phyloP scores from a whole-genome alignment of 1,284 basidiomycete species.

The Ustilago sp. region DNA sequence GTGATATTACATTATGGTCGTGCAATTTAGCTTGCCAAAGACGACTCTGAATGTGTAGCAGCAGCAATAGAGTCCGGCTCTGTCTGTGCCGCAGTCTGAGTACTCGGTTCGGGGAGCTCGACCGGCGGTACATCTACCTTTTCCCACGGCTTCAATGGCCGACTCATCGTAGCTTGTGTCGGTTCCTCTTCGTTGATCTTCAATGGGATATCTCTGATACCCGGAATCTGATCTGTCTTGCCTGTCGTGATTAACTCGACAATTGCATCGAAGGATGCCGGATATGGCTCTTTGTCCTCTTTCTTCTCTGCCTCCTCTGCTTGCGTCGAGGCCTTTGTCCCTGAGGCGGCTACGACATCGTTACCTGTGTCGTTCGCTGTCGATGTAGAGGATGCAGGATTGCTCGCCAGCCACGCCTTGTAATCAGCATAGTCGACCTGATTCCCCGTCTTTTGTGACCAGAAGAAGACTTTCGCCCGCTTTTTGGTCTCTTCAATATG shows the following conservation, averaged over 20 bases:
- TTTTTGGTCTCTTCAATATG: constrained; percentile 49
- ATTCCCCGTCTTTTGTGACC: constrained; percentile 40
- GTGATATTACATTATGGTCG: neutral
- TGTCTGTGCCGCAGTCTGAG: constrained; percentile 8
- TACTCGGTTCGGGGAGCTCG: constrained; percentile 5
- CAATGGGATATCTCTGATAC: constrained; percentile 65
- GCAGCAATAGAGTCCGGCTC: neutral
- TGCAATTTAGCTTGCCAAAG: constrained; percentile 4
- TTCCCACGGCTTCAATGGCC: constrained; percentile 65
- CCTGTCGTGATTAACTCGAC: constrained; percentile 68
- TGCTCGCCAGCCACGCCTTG: constrained; percentile 27
- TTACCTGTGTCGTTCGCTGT: neutral
- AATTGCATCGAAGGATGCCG: constrained; percentile 64
- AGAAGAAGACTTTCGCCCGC: constrained; percentile 55
- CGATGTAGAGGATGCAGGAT: constrained; percentile 4
- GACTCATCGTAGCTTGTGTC: constrained; percentile 48
- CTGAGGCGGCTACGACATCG: neutral
- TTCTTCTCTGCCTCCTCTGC: constrained; percentile 2
- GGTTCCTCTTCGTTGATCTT: constrained; percentile 63
- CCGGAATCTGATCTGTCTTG: constrained; percentile 64
- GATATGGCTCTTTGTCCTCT: constrained; percentile 54
- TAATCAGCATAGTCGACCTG: constrained; percentile 48
- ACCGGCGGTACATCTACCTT: constrained; percentile 11
- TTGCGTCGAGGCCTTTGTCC: neutral
- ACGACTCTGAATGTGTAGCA: constrained; percentile 1